A percentile compares a stretch with the other conserved stretches of the same genome.
Conservation (phyloP, 2,329 filamentous ascomycete species). For the Orbilia ellipsospora region DNA sequence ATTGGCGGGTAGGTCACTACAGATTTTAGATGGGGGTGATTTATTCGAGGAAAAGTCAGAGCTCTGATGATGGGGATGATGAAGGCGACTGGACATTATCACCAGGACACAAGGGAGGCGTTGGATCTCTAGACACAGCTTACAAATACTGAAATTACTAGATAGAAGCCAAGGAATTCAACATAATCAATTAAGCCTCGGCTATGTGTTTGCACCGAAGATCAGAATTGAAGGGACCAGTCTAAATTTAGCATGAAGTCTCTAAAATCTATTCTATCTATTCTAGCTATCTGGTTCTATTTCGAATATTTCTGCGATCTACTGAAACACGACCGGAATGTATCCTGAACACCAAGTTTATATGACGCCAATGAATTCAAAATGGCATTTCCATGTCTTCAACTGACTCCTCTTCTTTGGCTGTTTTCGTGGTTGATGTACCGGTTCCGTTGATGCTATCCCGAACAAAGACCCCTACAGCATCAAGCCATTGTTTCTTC, state of each 20-base stretch:
- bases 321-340: background rate
- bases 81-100: slow-evolving; percentile 9
- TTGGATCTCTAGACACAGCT: too few species aligned
- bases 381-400: slow-evolving; percentile 76
- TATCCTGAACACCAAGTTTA: background rate
- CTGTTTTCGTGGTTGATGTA: slow-evolving; percentile 21
- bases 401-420: slow-evolving; percentile 68
- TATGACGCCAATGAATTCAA: slow-evolving; percentile 57
- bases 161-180: too few species aligned
- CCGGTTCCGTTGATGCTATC: slow-evolving; percentile 64
- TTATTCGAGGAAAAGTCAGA: slow-evolving; percentile 11
- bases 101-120: too few species aligned
- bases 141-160: too few species aligned
- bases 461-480: slow-evolving; percentile 71
- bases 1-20: slow-evolving; percentile 10
- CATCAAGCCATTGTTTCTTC: slow-evolving; percentile 72
- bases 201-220: too few species aligned
- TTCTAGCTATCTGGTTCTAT: too few species aligned
- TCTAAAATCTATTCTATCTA: slow-evolving; percentile 26
- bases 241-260: too few species aligned
- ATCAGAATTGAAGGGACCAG: too few species aligned
- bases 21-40: slow-evolving; percentile 21
- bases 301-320: background rate
- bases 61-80: background rate
- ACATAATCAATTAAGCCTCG: too few species aligned